Evolutionary conservation across 192 early-diverging fungal species (phyloP), one percentile per base, ranked within the genome.

Genomic region (Backusella westeae): DNA sequence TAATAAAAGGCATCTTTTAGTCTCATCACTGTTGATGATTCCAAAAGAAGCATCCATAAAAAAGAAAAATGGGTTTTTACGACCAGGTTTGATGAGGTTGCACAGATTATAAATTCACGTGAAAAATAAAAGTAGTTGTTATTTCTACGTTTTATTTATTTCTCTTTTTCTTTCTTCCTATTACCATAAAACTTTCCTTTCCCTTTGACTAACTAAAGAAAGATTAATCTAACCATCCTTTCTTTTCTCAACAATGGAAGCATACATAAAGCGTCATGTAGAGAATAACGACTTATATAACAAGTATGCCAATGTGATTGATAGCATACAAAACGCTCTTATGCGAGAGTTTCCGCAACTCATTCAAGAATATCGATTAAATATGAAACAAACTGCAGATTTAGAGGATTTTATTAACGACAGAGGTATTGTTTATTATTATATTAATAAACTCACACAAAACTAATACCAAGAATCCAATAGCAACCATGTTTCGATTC

Each of bases 401-500:
- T 34, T 78, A 9, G 70, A 82, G 34, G 77, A 75, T 29, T 82
- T 67, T 77, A 59, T 78, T 23, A 69, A 75, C 19, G 81, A 82
- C 44, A 69, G 65, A 69, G 73, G 81, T 82, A 49, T 19, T 10
- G 0, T 17, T 44, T 17, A 14, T 44, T 17, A 14, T 17, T 15
- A 17, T 17, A 5, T 5, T 44, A 17, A 44, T 17, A 6, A 44
- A 44, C 15, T 15, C 10, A 44, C 4, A 44, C 15, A 19, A 44
- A 1, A 44, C 15, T 44, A 44, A 44, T 17, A 44, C 15, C 12
- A 17, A 44, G 15, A 12, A 39, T 39, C 42, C 23, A 35, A 34
- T 71, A 85, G 84, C 77, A 0, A 85, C 82, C 21, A 67, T 85
- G 17, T 85, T 85, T 74, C 82, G 84, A 17, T 85, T 77, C 69